Evolutionary conservation across 2,329 filamentous ascomycete genomes (phyloP), one percentile per base, ranked within the genome.

Genomic region (Botrytis paeoniae): DNA sequence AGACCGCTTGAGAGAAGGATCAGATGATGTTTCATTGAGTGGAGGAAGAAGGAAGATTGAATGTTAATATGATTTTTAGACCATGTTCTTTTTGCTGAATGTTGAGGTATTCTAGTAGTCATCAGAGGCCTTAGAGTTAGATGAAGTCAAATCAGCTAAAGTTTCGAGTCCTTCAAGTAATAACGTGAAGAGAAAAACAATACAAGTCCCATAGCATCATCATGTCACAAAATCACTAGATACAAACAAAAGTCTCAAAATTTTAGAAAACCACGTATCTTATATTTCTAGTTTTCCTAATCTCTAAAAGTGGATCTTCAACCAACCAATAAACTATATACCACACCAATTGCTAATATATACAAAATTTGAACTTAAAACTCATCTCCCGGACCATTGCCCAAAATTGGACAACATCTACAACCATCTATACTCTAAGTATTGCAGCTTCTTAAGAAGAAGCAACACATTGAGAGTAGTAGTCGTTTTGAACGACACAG

Each of bases 381-480:
- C 35, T 20, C n/a, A 22, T 54, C 5, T 39, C 8, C 10, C 3
- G n/a, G 12, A n/a, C 32, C 7, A 18, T 41, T 32, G n/a, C 12
- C 54, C 37, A 68, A 41, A 32, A 32, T 18, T 39, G 64, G n/a
- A 39, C 45, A 51, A 2, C 1, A 54, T 32, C 35, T 54, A n/a
- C 9, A 29, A 29, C n/a, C 2, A 29, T 18, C 51, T 57, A 32
- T 29, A 57, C 51, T 57, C 16, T 29, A 18, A 29, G 51, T 9
- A 29, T 54, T 62, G 60, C 20, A 61, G 18, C 60, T 16, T 39
- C 37, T 62, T 62, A 62, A 41, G 60, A 61, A 37, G 59, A 62
- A 62, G 60, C 37, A 41, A 68, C 16, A 54, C 65, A 68, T 57
- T 68, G 65, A 20, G 65, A 57, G 35, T 68, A 68, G 35, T 20